Evolutionary conservation across 73 alveolate genomes (phyloP).

Genomic region (Tetrahymena elliotti): DNA sequence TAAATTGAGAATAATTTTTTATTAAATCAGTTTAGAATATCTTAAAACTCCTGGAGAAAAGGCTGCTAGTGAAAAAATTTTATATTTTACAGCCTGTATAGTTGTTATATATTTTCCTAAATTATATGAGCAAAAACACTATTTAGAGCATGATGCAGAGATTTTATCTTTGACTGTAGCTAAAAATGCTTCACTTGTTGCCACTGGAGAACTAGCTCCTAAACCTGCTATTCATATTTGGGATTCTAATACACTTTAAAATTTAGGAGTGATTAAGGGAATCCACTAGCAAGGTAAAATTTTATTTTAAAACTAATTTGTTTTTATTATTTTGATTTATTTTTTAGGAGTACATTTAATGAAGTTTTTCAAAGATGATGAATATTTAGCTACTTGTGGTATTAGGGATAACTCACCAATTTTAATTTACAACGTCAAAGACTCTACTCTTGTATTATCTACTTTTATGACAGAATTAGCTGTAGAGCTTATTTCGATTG

Average conservation of each 20-base stretch:
- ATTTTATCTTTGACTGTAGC: constrained; percentile 78
- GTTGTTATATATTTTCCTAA: constrained; percentile 73
- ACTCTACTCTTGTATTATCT: constrained; percentile 17
- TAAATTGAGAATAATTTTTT: neutral
- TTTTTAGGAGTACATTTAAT: constrained; percentile 23
- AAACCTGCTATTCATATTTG: constrained; percentile 88
- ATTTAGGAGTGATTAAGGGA: constrained; percentile 71
- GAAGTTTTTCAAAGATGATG: constrained; percentile 35
- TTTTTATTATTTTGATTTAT: neutral
- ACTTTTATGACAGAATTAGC: constrained; percentile 35
- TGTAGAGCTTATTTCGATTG: constrained; percentile 22
- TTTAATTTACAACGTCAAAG: constrained; percentile 25
- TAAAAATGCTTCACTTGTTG: constrained; percentile 41
- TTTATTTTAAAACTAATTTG: constrained; percentile 24
- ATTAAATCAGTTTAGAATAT: neutral
- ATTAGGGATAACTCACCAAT: constrained; percentile 39
- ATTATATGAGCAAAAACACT: constrained; percentile 74
- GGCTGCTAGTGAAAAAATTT: constrained; percentile 60
- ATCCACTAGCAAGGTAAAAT: constrained; percentile 60
- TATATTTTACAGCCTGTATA: constrained; percentile 80
- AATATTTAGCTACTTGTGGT: constrained; percentile 40
- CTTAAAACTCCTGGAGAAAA: constrained; percentile 12
- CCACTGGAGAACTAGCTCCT: constrained; percentile 82
- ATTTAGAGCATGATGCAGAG: constrained; percentile 86
- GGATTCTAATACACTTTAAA: constrained; percentile 81